These are phyloP conservation scores for Arthroderma sp. DNA, from an alignment of 2,329 filamentous ascomycete genomes.

Conservation along the genomic window DNA sequence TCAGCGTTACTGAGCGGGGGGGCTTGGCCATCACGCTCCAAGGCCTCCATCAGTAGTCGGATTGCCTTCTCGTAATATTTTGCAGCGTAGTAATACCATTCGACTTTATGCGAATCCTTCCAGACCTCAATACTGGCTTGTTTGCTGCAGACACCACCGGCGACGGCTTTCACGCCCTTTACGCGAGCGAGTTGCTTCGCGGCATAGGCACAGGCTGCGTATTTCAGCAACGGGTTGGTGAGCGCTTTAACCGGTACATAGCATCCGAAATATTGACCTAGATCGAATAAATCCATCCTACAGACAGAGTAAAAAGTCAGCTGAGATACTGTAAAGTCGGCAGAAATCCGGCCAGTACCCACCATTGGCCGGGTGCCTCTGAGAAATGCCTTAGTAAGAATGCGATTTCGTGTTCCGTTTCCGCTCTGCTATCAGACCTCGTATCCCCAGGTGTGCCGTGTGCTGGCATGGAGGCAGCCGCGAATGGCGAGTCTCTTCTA, in stretches of 20 bases:
- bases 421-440: constrained; percentile 19
- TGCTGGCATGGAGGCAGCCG: constrained; percentile 14
- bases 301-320: not conserved
- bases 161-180: constrained; percentile 37
- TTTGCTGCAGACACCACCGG: constrained; percentile 32
- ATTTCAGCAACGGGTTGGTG: constrained; percentile 34
- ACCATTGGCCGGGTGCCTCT: constrained; percentile 47
- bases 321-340: not conserved
- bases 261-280: constrained; percentile 47
- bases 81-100: constrained; percentile 49
- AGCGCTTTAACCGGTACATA: constrained; percentile 47
- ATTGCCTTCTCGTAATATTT: constrained; percentile 53
- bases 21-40: constrained; percentile 24
- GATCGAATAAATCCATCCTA: constrained; percentile 35
- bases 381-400: constrained; percentile 48
- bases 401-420: constrained; percentile 44
- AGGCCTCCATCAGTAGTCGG: constrained; percentile 39
- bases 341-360: constrained; percentile 11
- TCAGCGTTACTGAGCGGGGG: constrained; percentile 23
- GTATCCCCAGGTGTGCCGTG: constrained; percentile 6
- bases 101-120: constrained; percentile 35
- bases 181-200: constrained; percentile 48
- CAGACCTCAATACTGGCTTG: constrained; percentile 43
- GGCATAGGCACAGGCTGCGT: constrained; percentile 47
- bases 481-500: constrained; percentile 19